Conservation (phyloP, 768 basidiomycete species). For the Chalciporus piperatus region DNA sequence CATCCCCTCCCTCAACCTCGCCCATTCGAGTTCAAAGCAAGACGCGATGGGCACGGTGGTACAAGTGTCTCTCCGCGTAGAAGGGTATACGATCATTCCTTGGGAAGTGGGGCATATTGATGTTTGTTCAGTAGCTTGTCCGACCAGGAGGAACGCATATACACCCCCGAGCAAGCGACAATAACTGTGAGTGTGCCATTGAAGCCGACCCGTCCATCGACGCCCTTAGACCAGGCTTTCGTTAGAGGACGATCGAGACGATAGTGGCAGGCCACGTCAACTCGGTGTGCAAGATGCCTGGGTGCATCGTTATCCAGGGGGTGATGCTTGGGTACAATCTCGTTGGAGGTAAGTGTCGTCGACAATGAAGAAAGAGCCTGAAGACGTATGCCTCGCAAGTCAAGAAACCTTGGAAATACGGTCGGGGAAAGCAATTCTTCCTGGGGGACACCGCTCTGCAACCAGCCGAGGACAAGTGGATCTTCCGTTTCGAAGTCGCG, state of each 20-base stretch:
- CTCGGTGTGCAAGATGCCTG: conserved; percentile 12
- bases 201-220: neutral
- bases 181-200: conserved; percentile 19
- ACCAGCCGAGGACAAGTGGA: conserved; percentile 27
- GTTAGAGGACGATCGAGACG: conserved; percentile 25
- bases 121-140: conserved; percentile 3
- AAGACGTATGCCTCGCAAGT: conserved; percentile 12
- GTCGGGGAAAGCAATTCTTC: conserved; percentile 26
- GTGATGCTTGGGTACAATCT: conserved; percentile 16
- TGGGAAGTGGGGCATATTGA: neutral
- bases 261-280: conserved; percentile 20
- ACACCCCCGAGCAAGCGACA: conserved; percentile 5
- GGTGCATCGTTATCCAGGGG: conserved; percentile 11
- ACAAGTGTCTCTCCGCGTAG: conserved; percentile 21
- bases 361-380: neutral
- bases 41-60: conserved; percentile 19
- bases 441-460: conserved; percentile 16
- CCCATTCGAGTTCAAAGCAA: neutral
- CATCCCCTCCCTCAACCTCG: conserved; percentile 9
- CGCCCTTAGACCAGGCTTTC: neutral
- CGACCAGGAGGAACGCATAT: neutral
- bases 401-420: conserved; percentile 28
- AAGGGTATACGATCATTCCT: conserved; percentile 19
- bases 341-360: conserved; percentile 14
- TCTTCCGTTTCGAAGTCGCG: conserved; percentile 18